phyloP scores from a whole-genome alignment of 2,329 filamentous ascomycete species.

The Cladosporium sp. region DNA sequence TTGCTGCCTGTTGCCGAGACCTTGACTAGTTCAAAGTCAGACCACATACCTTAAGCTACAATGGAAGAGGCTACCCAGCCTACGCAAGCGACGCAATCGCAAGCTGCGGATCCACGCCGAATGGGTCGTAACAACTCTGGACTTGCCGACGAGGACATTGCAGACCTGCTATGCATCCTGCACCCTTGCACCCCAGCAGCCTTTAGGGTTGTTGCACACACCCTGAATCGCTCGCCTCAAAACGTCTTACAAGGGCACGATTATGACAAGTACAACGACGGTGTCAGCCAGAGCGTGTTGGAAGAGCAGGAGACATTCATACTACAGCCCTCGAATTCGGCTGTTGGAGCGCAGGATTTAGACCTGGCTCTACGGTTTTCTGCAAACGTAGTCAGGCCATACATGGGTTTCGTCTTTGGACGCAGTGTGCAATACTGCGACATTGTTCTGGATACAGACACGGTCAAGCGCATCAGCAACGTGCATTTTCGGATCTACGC shows the following conservation, averaged over 20 bases:
- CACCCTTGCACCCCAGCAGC: conserved; percentile 73
- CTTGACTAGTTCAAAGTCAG: neutral
- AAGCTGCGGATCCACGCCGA: conserved; percentile 68
- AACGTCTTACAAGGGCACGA: conserved; percentile 55
- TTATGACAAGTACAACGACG: conserved; percentile 29
- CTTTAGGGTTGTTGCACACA: conserved; percentile 62
- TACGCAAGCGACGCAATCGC: conserved; percentile 43
- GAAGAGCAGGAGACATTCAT: conserved; percentile 45
- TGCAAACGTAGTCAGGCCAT: conserved; percentile 62
- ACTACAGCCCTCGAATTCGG: conserved; percentile 41
- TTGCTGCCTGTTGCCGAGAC: conserved; percentile 10
- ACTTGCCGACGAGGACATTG: conserved; percentile 74
- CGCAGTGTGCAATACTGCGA: conserved; percentile 71
- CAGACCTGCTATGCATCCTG: conserved; percentile 85
- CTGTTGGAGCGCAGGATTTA: conserved; percentile 23
- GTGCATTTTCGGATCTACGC: conserved; percentile 93
- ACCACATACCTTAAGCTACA: neutral
- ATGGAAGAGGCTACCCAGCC: conserved; percentile 2
- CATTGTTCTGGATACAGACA: conserved; percentile 62
- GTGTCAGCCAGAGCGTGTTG: conserved; percentile 23
- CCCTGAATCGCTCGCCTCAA: conserved; percentile 49
- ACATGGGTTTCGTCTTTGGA: conserved; percentile 79
- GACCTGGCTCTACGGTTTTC: conserved; percentile 81
- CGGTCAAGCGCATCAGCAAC: conserved; percentile 76
- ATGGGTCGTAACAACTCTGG: conserved; percentile 77